These are phyloP conservation scores for Fagopyrum homotropicum DNA, from an alignment of 148 eudicot genomes.

Conservation along the genomic window DNA sequence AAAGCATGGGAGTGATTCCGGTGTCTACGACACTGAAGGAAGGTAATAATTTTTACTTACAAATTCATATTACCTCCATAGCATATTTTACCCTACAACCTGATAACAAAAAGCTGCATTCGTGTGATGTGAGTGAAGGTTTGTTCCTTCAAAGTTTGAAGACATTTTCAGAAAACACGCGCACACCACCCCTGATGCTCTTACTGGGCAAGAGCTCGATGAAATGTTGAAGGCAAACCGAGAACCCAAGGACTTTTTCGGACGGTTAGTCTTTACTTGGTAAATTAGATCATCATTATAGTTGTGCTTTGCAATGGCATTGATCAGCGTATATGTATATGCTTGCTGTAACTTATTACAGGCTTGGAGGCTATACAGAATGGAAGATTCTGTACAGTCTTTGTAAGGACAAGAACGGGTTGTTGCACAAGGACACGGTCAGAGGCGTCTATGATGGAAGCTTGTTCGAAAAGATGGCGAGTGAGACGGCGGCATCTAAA, in stretches of 20 bases:
- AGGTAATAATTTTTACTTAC: not conserved
- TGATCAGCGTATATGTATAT: not conserved
- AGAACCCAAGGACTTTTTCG: constrained; percentile 45
- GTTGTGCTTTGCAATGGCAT: not conserved
- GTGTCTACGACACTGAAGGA: constrained; percentile 43
- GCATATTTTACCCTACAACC: not conserved
- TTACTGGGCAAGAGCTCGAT: constrained; percentile 44
- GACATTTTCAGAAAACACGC: constrained; percentile 64
- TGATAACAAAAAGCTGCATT: not conserved
- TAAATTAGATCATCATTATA: too few species aligned
- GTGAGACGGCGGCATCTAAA: constrained; percentile 26
- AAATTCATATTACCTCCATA: not conserved
- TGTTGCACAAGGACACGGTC: constrained; percentile 47
- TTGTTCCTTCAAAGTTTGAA: constrained; percentile 61
- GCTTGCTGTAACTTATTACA: constrained; percentile 17
- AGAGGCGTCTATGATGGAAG: constrained; percentile 71
- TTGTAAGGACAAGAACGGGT: constrained; percentile 64
- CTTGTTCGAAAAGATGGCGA: constrained; percentile 55
- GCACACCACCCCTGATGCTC: constrained; percentile 28
- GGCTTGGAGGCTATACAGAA: constrained; percentile 50
- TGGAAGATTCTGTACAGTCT: constrained; percentile 62
- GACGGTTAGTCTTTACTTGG: constrained; percentile 36
- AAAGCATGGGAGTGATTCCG: constrained; percentile 86
- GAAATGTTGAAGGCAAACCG: constrained; percentile 51
- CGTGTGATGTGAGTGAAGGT: constrained; percentile 27